phyloP scores from a whole-genome alignment of 768 basidiomycete species.

The Russula griseocarnosa region DNA sequence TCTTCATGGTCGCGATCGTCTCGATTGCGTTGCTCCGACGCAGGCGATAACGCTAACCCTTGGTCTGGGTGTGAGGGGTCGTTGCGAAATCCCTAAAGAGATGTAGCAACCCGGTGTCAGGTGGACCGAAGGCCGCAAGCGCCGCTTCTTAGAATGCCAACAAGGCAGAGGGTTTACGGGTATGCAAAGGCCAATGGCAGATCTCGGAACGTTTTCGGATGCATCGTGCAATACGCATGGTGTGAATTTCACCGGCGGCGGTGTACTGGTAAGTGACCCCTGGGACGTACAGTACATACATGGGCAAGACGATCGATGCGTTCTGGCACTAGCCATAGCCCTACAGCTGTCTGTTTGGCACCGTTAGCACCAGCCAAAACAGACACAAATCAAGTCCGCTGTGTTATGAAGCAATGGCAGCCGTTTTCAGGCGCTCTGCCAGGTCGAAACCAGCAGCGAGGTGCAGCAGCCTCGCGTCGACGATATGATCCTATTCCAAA shows the following conservation, averaged over 20 bases:
- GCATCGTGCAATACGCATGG: conserved; percentile 19
- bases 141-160: conserved; percentile 4
- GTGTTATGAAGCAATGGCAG: conserved; percentile 23
- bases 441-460: conserved; percentile 68
- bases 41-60: not conserved
- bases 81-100: not conserved
- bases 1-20: conserved; percentile 6
- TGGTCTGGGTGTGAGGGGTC: conserved; percentile 3
- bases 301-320: not conserved
- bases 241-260: conserved; percentile 5
- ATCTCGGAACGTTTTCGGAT: conserved; percentile 7
- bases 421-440: conserved; percentile 40
- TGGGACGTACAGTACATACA: conserved; percentile 2
- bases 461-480: conserved; percentile 77
- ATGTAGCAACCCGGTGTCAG: not conserved
- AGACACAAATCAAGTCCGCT: not conserved
- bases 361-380: not conserved
- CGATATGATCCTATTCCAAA: conserved; percentile 41
- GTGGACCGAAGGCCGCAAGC: not conserved
- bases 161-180: conserved; percentile 23
- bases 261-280: conserved; percentile 7
- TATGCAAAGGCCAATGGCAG: not conserved
- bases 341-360: not conserved
- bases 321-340: not conserved
- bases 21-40: conserved; percentile 12